These are phyloP conservation scores for Periconia sp. DNA, from an alignment of 2,329 filamentous ascomycete genomes.

Conservation along the genomic window DNA sequence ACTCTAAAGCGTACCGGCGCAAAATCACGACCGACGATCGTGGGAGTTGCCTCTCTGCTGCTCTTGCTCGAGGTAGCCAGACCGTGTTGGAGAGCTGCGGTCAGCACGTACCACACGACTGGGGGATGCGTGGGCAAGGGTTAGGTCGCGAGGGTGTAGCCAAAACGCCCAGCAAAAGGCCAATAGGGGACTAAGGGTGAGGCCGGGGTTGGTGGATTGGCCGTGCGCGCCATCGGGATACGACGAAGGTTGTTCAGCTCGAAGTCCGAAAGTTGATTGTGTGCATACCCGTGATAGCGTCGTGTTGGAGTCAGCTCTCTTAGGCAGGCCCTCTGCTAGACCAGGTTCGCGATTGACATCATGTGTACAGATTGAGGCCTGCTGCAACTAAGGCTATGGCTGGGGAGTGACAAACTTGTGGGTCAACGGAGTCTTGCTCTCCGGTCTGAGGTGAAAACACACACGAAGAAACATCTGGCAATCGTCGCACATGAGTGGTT, in stretches of 20 bases:
- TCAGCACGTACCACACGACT: conserved; percentile 22
- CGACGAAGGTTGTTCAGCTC: conserved; percentile 21
- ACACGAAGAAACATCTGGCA: not conserved
- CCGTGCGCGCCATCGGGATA: conserved; percentile 16
- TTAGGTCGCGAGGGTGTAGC: not conserved
- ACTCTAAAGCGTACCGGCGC: too few species aligned
- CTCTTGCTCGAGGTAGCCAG: not conserved
- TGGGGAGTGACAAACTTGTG: not conserved
- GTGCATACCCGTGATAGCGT: not conserved
- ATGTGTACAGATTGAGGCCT: not conserved
- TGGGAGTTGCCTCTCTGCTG: not conserved
- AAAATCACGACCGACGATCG: not conserved
- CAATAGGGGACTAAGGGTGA: conserved; percentile 22
- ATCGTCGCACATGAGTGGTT: not conserved
- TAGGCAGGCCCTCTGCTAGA: not conserved
- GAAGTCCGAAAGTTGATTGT: conserved; percentile 24
- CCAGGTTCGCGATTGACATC: not conserved
- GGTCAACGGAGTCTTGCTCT: conserved; percentile 3
- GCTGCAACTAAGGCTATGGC: not conserved
- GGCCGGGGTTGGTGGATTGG: conserved; percentile 20
- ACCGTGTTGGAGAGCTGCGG: conserved; percentile 10
- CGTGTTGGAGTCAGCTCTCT: not conserved
- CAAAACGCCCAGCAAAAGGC: conserved; percentile 8
- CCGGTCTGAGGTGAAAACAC: conserved; percentile 1
- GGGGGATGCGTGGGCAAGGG: conserved; percentile 16